These are phyloP conservation scores for Geotrichum klebahnii DNA, from an alignment of 1,139 yeast species.

Conservation along the genomic window DNA sequence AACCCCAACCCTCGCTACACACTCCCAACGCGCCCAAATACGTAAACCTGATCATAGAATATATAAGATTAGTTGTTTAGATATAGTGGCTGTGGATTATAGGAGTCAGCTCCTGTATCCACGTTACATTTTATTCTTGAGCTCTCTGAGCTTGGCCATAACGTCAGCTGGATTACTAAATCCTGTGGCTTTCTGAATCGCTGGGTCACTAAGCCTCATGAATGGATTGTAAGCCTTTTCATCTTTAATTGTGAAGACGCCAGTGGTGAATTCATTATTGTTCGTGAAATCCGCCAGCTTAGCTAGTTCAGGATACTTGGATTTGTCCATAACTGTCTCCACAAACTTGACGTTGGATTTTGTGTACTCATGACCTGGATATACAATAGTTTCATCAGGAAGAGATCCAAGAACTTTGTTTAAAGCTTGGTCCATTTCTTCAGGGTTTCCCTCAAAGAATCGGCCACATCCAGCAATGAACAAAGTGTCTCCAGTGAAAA, in stretches of 20 bases:
- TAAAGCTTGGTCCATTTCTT: slow-evolving; percentile 72
- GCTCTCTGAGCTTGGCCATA: slow-evolving; percentile 62
- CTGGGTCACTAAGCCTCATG: slow-evolving; percentile 65
- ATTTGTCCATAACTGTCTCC: slow-evolving; percentile 52
- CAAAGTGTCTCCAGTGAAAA: slow-evolving; percentile 92
- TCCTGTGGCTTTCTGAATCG: slow-evolving; percentile 49
- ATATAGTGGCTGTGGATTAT: no score
- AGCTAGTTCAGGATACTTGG: slow-evolving; percentile 45
- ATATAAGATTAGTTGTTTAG: no score
- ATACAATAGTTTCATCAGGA: slow-evolving; percentile 65
- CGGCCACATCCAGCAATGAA: slow-evolving; percentile 95
- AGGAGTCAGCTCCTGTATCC: not conserved
- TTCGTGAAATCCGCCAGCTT: slow-evolving; percentile 51
- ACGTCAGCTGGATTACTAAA: slow-evolving; percentile 48
- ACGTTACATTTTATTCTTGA: slow-evolving; percentile 56
- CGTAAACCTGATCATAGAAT: no score
- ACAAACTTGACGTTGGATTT: slow-evolving; percentile 75
- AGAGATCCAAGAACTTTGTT: slow-evolving; percentile 53
- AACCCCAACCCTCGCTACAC: no score
- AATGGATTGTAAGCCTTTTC: slow-evolving; percentile 85
- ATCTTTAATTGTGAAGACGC: slow-evolving; percentile 76
- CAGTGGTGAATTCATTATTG: slow-evolving; percentile 70
- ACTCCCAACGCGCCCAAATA: no score
- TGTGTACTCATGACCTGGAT: slow-evolving; percentile 96
- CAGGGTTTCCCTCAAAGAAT: slow-evolving; percentile 86